phyloP scores from a whole-genome alignment of 805 yeast genomes.

The Teunomyces lycoperdinae region DNA sequence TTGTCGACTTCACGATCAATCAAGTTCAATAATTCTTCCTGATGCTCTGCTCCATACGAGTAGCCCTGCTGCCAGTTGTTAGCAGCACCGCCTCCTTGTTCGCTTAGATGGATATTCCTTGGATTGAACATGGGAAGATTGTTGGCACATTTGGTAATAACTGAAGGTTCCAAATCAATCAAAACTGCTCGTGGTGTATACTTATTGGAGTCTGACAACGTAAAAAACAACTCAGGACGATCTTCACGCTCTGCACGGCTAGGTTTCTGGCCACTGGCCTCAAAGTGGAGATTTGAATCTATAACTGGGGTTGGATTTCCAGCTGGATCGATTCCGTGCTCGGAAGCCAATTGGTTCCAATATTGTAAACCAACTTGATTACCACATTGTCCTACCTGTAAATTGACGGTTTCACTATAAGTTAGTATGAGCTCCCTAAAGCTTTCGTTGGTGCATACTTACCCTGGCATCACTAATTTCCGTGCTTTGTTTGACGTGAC shows the following conservation, averaged over 20 bases:
- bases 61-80: conserved; percentile 96
- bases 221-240: conserved; percentile 81
- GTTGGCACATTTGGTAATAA: conserved; percentile 59
- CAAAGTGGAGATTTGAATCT: conserved; percentile 8
- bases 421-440: conserved; percentile 15
- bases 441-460: conserved; percentile 10
- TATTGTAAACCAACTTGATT: conserved; percentile 91
- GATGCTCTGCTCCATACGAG: conserved; percentile 62
- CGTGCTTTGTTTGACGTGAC: background rate
- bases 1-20: conserved; percentile 87
- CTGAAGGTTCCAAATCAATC: conserved; percentile 89
- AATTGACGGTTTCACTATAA: conserved; percentile 60
- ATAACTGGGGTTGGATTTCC: conserved; percentile 49
- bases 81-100: conserved; percentile 92
- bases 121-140: conserved; percentile 72
- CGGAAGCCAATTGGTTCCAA: conserved; percentile 85
- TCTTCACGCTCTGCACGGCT: conserved; percentile 46
- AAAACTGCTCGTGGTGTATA: conserved; percentile 87
- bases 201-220: conserved; percentile 65
- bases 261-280: conserved; percentile 11
- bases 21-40: conserved; percentile 76
- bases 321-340: conserved; percentile 77
- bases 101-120: conserved; percentile 71
- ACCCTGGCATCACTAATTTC: conserved; percentile 25
- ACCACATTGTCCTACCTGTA: conserved; percentile 92